Base-by-base conservation (phyloP, 2,329 filamentous ascomycete species). In the Ceratocystiopsis sp. region DNA sequence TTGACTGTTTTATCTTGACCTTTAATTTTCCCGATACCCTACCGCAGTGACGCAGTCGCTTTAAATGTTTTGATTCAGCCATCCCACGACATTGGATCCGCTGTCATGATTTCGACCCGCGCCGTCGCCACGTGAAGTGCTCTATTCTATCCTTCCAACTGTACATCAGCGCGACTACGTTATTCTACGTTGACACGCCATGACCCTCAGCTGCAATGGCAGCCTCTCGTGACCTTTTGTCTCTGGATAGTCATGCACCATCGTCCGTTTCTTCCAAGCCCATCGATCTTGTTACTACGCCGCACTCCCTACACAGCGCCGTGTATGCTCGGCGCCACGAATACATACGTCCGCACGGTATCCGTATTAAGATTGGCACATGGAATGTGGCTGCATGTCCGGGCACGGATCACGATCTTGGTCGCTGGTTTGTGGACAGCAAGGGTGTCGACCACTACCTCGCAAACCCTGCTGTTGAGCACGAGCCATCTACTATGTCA, bases 351-450 rank as follows among this genome's bases (percentile, higher is more conserved):
- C 73, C 78, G 37, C 78, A 78, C 57, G 72, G 72, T 41, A 75
- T 94, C 52, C 79, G 78, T 50, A 73, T 98, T 59, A 95, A 95
- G 61, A 71, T 98, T 42, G 91, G 89, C 37, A 81, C 84, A 0
- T 98, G 91, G 91, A 98, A 98, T 60, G 84, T 94, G 15, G 91
- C 86, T 4, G 78, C 80, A 1, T 78, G 82, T 50, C 76, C 83
- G 13, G 85, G 83, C 19, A 86, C 85, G 0, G 86, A 94, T 59
- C 83, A 84, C 51, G 91, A 96, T 56, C 64, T 98, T 6, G 81
- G 76, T 9, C 75, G 73, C 32, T 98, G 91, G 91, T 95, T 98
- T 57, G 71, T 93, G 9, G 68, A 77, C 12, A 83, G 80, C 15
- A 74, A 81, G 53, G 84, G 82, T 7, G 61, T 87, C 9, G 73